These are phyloP conservation scores for Penicillium robsamsonii DNA, from an alignment of 495 filamentous ascomycete species.

Conservation along the genomic window DNA sequence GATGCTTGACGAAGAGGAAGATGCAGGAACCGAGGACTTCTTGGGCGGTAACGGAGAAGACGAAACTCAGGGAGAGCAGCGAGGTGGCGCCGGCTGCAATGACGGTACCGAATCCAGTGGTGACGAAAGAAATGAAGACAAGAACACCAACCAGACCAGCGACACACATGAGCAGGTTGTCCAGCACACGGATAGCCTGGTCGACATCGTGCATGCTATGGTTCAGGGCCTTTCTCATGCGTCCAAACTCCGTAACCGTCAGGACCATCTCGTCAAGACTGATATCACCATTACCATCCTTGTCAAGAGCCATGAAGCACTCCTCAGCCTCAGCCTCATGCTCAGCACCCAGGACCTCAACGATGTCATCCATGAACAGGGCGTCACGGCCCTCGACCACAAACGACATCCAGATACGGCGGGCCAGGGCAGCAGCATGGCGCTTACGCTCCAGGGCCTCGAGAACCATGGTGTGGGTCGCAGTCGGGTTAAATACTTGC, in stretches of 20 bases:
- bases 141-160: conserved; percentile 78
- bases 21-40: conserved; percentile 95
- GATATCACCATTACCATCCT: conserved; percentile 90
- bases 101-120: conserved; percentile 77
- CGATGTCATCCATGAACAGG: conserved; percentile 74
- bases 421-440: conserved; percentile 83
- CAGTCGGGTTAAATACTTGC: conserved; percentile 86
- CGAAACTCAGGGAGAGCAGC: conserved; percentile 87
- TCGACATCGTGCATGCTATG: conserved; percentile 96
- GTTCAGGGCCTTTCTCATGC: conserved; percentile 78
- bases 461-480: conserved; percentile 82
- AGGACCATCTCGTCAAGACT: conserved; percentile 93
- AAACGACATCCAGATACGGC: conserved; percentile 97
- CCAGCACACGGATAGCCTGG: conserved; percentile 87
- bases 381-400: conserved; percentile 84
- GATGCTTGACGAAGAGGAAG: conserved; percentile 97
- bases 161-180: conserved; percentile 75
- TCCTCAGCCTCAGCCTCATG: conserved; percentile 75
- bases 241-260: conserved; percentile 76
- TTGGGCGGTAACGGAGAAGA: conserved; percentile 87
- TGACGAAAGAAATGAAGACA: conserved; percentile 87
- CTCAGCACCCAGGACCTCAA: conserved; percentile 78
- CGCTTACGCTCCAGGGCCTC: conserved; percentile 80
- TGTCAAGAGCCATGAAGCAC: conserved; percentile 75
- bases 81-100: conserved; percentile 95